A percentile compares a stretch with the other conserved stretches of the same genome.
Evolutionary conservation across 148 eudicot species (phyloP).

Genomic region (Diospyros kaki): DNA sequence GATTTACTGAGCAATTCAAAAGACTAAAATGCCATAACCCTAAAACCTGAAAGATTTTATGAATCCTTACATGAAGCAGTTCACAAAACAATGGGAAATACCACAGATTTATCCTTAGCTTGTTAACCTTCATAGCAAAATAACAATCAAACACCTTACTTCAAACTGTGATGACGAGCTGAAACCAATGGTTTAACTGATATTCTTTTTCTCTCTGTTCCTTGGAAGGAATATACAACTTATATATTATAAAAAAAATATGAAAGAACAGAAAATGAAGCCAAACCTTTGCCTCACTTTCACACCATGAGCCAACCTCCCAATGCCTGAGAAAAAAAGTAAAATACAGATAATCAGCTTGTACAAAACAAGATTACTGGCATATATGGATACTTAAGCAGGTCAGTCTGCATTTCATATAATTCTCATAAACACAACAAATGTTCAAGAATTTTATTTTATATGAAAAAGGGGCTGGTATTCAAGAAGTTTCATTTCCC

Average conservation of each 20-base stretch:
- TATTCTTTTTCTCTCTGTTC: neutral
- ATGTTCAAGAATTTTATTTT: neutral
- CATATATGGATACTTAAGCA: neutral
- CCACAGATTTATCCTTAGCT: neutral
- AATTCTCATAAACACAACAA: neutral
- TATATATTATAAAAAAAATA: neutral
- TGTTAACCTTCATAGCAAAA: neutral
- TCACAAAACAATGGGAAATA: neutral
- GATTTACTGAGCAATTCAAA: neutral
- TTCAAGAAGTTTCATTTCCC: too few species aligned
- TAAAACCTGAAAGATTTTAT: neutral
- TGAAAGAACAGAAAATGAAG: slow-evolving; percentile 3
- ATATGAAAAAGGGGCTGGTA: neutral
- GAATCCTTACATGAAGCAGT: neutral
- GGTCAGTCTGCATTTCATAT: neutral
- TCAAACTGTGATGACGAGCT: neutral
- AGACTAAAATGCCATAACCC: neutral
- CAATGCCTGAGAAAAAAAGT: slow-evolving; percentile 55
- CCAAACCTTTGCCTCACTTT: slow-evolving; percentile 96
- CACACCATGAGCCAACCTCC: slow-evolving; percentile 73
- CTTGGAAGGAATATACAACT: neutral
- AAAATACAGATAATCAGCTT: neutral
- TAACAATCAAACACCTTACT: neutral
- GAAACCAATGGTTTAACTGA: neutral
- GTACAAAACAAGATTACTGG: neutral